A percentile compares a stretch with the other conserved stretches of the same genome.
Conservation (phyloP, 176 grass and related monocot species). For the Saccharum officinarum region DNA sequence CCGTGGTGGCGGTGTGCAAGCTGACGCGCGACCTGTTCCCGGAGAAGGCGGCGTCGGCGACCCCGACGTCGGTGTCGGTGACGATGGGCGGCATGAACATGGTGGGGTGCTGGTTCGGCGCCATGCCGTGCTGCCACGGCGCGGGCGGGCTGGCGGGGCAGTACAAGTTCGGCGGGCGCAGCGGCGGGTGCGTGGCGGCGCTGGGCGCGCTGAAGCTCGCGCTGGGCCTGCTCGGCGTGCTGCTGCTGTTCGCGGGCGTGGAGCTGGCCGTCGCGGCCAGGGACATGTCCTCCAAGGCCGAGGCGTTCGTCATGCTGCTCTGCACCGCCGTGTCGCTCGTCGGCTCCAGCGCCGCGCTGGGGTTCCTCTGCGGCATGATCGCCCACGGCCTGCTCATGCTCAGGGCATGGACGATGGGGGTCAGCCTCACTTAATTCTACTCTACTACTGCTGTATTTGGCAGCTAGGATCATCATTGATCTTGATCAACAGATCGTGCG, state of each 20-base stretch:
- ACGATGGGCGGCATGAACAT: slow-evolving; percentile 91
- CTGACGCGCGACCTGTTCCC: slow-evolving; percentile 79
- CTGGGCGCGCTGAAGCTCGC: slow-evolving; percentile 70
- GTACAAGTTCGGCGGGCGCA: slow-evolving; percentile 78
- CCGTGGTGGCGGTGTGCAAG: slow-evolving; percentile 89
- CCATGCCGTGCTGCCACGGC: slow-evolving; percentile 94
- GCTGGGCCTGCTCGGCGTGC: slow-evolving; percentile 72
- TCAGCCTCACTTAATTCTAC: not conserved
- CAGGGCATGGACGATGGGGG: slow-evolving; percentile 31
- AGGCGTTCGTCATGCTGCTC: slow-evolving; percentile 79
- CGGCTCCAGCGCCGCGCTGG: slow-evolving; percentile 80
- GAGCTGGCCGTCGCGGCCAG: slow-evolving; percentile 74
- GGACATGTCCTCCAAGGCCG: slow-evolving; percentile 71
- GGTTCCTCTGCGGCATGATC: slow-evolving; percentile 66
- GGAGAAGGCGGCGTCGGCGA: slow-evolving; percentile 35
- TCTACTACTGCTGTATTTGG: too few relatives aligned
- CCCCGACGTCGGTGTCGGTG: slow-evolving; percentile 67
- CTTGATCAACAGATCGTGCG: not conserved
- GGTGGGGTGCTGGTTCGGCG: slow-evolving; percentile 91
- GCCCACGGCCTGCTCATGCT: slow-evolving; percentile 58
- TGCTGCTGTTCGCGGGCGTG: slow-evolving; percentile 81
- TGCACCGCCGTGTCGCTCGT: slow-evolving; percentile 79
- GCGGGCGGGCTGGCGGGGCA: slow-evolving; percentile 84
- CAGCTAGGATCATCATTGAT: not conserved
- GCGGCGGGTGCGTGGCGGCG: slow-evolving; percentile 67